phyloP scores from a whole-genome alignment of 768 basidiomycete genomes.

The Dioszegia crocea region DNA sequence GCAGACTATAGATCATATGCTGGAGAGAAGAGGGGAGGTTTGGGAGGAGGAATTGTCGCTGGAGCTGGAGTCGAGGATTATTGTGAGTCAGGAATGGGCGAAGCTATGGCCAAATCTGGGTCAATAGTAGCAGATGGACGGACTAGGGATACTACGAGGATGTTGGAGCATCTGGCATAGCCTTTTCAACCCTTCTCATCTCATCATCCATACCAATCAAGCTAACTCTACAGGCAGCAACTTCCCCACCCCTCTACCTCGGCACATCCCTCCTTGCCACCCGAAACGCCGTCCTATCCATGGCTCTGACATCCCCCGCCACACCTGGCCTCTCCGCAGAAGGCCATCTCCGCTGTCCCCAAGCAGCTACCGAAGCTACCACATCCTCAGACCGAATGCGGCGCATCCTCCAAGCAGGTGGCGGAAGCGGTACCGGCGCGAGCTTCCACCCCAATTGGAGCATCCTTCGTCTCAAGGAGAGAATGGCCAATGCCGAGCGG shows the following conservation, averaged over 20 bases:
- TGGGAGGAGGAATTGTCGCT: constrained; percentile 50
- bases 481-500: constrained; percentile 9
- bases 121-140: too few relatives aligned
- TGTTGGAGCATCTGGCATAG: too few relatives aligned
- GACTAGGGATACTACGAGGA: too few relatives aligned
- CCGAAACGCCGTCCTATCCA: constrained; percentile 46
- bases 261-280: constrained; percentile 46
- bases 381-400: constrained; percentile 29
- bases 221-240: constrained; percentile 45
- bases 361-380: background rate
- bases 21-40: constrained; percentile 30
- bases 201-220: too few relatives aligned
- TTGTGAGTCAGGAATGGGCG: too few relatives aligned
- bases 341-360: constrained; percentile 24
- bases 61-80: constrained; percentile 51
- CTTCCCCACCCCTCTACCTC: constrained; percentile 49
- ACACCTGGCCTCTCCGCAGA: constrained; percentile 36
- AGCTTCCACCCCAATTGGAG: constrained; percentile 38
- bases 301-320: constrained; percentile 42
- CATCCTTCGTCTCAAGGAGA: constrained; percentile 31
- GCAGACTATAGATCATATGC: constrained; percentile 38
- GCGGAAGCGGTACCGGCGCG: constrained; percentile 8
- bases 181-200: too few relatives aligned
- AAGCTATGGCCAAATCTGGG: too few relatives aligned
- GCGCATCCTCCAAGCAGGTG: constrained; percentile 32